phyloP scores from a whole-genome alignment of 2,329 filamentous ascomycete genomes.

The Neofusicoccum cordaticola region DNA sequence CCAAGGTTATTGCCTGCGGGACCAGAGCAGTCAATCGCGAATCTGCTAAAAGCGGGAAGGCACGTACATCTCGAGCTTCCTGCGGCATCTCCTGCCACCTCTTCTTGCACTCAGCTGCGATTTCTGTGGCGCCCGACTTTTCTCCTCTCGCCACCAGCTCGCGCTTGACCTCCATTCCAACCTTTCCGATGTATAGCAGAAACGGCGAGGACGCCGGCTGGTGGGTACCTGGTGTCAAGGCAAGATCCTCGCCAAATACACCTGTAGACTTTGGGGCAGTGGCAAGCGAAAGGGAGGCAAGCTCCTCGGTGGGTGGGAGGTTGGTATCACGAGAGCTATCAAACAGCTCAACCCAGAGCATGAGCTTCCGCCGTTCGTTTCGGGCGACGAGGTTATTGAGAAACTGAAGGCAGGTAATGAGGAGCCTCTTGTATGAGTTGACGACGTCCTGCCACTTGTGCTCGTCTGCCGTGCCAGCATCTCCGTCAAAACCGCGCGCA shows the following conservation, averaged over 20 bases:
- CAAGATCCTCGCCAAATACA: neutral
- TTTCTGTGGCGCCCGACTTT: conserved; percentile 39
- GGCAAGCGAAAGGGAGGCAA: neutral
- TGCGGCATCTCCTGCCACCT: conserved; percentile 40
- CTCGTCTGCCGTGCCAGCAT: conserved; percentile 59
- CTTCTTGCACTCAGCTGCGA: conserved; percentile 39
- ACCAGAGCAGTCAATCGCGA: conserved; percentile 3
- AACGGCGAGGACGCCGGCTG: conserved; percentile 41
- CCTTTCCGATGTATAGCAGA: conserved; percentile 39
- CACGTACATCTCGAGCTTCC: conserved; percentile 29
- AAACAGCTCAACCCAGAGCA: conserved; percentile 64
- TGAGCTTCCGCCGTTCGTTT: conserved; percentile 63
- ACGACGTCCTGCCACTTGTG: conserved; percentile 65
- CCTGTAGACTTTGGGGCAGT: conserved; percentile 18
- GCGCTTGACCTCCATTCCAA: conserved; percentile 39
- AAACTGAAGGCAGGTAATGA: conserved; percentile 65
- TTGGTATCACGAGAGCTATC: conserved; percentile 51
- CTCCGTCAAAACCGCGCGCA: conserved; percentile 62
- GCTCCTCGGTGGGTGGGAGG: conserved; percentile 26
- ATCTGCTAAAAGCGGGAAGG: neutral
- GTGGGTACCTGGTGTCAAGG: conserved; percentile 17
- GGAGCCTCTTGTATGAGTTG: conserved; percentile 62
- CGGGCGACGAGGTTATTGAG: conserved; percentile 65
- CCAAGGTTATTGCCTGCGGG: conserved; percentile 21
- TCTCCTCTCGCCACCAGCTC: conserved; percentile 33